A percentile compares a stretch with the other conserved stretches of the same genome.
phyloP scores from a whole-genome alignment of 768 basidiomycete genomes.

The Rubroboletus pulcherrimus region DNA sequence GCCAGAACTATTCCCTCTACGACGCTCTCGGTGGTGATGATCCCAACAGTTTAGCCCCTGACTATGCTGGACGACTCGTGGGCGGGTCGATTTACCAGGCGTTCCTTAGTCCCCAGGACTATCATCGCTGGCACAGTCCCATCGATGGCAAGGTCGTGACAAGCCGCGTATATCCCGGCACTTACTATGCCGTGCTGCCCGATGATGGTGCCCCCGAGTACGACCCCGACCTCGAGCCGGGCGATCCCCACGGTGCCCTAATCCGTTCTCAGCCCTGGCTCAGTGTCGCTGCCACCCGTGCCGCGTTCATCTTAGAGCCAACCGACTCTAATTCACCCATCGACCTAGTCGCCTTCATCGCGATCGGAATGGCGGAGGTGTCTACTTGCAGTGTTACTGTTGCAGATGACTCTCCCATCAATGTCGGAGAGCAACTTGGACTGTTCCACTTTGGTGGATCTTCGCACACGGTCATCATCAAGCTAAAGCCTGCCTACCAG shows the following conservation, averaged over 20 bases:
- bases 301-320: conserved; percentile 49
- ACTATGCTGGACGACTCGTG: not conserved
- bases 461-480: conserved; percentile 42
- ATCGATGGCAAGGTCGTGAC: not conserved
- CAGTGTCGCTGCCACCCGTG: conserved; percentile 44
- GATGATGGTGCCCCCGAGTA: conserved; percentile 1
- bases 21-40: conserved; percentile 41
- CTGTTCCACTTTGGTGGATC: conserved; percentile 64
- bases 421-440: conserved; percentile 32
- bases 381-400: not conserved
- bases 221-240: not conserved
- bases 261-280: conserved; percentile 39
- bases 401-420: not conserved
- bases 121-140: not conserved
- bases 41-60: not conserved
- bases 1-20: conserved; percentile 51
- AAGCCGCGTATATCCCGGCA: not conserved
- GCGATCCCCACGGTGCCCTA: conserved; percentile 18
- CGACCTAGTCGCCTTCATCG: conserved; percentile 53
- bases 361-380: not conserved
- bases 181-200: conserved; percentile 15
- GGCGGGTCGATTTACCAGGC: conserved; percentile 55
- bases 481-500: not conserved
- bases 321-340: conserved; percentile 39
- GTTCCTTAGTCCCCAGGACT: conserved; percentile 27